Evolutionary conservation across 2,329 filamentous ascomycete genomes (phyloP).

Genomic region (Chaetoscypha palmicola): DNA sequence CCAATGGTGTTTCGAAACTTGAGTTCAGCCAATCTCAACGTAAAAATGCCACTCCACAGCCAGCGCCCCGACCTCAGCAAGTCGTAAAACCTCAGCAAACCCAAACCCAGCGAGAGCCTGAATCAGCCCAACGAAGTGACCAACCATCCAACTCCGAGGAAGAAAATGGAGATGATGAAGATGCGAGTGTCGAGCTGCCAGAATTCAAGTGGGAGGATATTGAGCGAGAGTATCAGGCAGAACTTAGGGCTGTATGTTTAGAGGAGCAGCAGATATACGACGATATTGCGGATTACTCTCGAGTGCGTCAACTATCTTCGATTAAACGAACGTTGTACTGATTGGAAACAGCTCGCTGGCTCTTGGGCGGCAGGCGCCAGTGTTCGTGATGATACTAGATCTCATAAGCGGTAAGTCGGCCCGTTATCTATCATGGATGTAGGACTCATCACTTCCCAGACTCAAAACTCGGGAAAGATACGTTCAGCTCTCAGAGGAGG

Average conservation of each 20-base stretch:
- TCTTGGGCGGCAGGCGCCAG: conserved; percentile 70
- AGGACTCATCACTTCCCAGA: conserved; percentile 35
- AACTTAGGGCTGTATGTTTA: background rate
- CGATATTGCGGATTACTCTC: background rate
- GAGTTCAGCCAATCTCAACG: background rate
- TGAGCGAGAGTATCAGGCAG: background rate
- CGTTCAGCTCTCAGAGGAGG: conserved; percentile 67
- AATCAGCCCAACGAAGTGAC: background rate
- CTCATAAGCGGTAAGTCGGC: conserved; percentile 59
- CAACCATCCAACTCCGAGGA: background rate
- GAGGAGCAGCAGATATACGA: background rate
- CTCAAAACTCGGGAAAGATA: conserved; percentile 72
- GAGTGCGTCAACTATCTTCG: conserved; percentile 37
- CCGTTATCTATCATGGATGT: background rate
- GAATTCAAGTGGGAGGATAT: background rate
- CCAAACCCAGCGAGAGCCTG: background rate
- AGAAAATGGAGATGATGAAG: background rate
- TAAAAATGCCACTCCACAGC: background rate
- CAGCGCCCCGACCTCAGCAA: background rate
- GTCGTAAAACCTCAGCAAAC: background rate
- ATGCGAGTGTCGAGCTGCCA: background rate
- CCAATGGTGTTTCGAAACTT: background rate
- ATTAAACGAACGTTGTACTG: conserved; percentile 12
- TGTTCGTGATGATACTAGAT: conserved; percentile 67
- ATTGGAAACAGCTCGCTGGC: conserved; percentile 69